Percentiles rank a stretch among this genome's conserved stretches.
phyloP scores from a whole-genome alignment of 2,329 filamentous ascomycete species.

The Nemania sp. region DNA sequence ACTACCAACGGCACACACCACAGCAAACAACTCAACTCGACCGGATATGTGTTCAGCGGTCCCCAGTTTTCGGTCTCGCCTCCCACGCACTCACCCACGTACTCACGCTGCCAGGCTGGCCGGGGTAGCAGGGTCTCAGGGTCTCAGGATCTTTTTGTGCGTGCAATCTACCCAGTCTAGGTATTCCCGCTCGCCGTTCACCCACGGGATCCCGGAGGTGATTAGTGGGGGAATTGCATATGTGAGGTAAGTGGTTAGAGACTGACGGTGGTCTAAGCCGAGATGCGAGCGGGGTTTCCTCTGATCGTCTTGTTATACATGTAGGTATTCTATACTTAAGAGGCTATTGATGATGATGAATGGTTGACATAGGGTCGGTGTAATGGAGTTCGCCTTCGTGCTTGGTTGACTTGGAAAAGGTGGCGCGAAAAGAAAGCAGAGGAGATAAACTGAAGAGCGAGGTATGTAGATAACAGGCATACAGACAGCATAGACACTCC shows the following conservation, averaged over 20 bases:
- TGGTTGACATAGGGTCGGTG: constrained; percentile 1
- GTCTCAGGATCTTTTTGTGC: constrained; percentile 15
- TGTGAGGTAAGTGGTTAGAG: constrained; percentile 3
- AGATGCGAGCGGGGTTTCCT: constrained; percentile 10
- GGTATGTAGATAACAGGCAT: background rate
- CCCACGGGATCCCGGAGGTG: constrained; percentile 18
- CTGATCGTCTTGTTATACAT: constrained; percentile 20
- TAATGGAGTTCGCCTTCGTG: constrained; percentile 7
- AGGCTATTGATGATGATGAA: background rate
- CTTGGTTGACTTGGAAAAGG: constrained; percentile 11
- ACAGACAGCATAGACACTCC: background rate
- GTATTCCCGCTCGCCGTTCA: constrained; percentile 12
- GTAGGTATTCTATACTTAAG: constrained; percentile 15
- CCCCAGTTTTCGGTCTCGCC: constrained; percentile 8
- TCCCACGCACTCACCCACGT: constrained; percentile 1
- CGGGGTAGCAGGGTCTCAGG: constrained; percentile 16
- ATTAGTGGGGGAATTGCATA: constrained; percentile 13
- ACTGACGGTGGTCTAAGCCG: constrained; percentile 7
- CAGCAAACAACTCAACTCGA: no score
- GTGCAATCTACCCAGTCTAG: constrained; percentile 2
- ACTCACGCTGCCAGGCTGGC: constrained; percentile 11
- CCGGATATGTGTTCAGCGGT: constrained; percentile 6
- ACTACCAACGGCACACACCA: constrained; percentile 14
- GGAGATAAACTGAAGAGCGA: background rate
- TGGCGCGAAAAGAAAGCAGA: constrained; percentile 15